Evolutionary conservation across 805 yeast species (phyloP).

Genomic region (Lachancea lanzarotensis): DNA sequence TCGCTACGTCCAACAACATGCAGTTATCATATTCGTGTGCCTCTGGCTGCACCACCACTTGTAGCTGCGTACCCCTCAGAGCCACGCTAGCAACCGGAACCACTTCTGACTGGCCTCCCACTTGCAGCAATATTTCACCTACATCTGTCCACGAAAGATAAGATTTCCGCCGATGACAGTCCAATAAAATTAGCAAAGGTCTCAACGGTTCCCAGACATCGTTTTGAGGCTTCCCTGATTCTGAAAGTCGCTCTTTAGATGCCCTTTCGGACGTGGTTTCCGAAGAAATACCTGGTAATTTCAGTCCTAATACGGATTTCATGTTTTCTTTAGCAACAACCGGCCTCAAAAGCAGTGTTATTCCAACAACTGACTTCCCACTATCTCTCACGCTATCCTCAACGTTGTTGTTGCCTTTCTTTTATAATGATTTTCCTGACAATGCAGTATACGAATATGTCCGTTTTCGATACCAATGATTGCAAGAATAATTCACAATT

Average conservation of each 20-base stretch:
- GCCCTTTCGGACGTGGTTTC: neutral
- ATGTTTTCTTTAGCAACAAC: neutral
- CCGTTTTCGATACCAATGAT: too few relatives aligned
- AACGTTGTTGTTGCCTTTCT: neutral
- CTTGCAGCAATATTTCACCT: neutral
- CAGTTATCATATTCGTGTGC: conserved; percentile 6
- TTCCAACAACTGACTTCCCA: neutral
- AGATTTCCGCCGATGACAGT: conserved; percentile 8
- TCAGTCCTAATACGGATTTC: conserved; percentile 3
- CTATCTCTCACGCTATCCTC: neutral
- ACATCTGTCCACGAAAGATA: conserved; percentile 5
- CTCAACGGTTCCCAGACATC: conserved; percentile 6
- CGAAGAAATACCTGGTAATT: neutral
- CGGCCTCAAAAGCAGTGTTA: neutral
- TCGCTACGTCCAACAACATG: conserved; percentile 5
- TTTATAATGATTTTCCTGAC: neutral
- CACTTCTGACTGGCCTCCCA: conserved; percentile 1
- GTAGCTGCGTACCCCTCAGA: conserved; percentile 7
- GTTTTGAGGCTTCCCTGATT: neutral
- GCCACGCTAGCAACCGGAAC: conserved; percentile 3
- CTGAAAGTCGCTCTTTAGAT: conserved; percentile 2
- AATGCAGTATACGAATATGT: too few relatives aligned
- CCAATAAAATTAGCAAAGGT: conserved; percentile 9
- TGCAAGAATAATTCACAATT: too few relatives aligned
- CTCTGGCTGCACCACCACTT: conserved; percentile 5